Conservation (phyloP, 2,329 filamentous ascomycete species). For the Balansia obtecta region DNA sequence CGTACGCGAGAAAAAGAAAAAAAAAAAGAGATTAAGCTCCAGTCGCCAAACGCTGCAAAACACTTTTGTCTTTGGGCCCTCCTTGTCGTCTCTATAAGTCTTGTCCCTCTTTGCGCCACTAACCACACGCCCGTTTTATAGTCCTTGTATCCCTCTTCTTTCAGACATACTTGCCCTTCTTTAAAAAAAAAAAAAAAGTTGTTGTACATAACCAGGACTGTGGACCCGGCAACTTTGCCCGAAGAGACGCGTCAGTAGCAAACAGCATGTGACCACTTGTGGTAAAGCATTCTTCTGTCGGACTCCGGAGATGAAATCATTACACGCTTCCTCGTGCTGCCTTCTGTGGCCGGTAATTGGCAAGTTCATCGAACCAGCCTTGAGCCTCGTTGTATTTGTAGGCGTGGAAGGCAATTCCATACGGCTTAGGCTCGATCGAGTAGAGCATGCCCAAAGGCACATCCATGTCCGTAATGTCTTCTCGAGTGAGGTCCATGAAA, state of each 20-base stretch:
- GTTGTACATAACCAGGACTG: conserved; percentile 4
- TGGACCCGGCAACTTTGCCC: not conserved
- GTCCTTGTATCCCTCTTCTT: not conserved
- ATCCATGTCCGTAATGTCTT: conserved; percentile 89
- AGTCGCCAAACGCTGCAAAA: not conserved
- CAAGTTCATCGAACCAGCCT: conserved; percentile 74
- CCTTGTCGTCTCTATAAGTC: not conserved
- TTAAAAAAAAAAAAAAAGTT: not conserved
- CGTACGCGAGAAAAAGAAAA: not conserved
- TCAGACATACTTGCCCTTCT: not conserved
- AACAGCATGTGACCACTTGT: too few relatives aligned
- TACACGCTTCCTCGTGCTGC: conserved; percentile 17
- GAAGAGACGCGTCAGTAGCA: not conserved
- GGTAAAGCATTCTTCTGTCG: not conserved
- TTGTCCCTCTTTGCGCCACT: conserved; percentile 1
- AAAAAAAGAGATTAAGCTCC: not conserved
- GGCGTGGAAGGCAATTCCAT: conserved; percentile 92
- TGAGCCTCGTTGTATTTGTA: conserved; percentile 74
- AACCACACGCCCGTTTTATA: not conserved
- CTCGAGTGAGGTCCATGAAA: conserved; percentile 82
- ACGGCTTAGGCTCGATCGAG: conserved; percentile 92
- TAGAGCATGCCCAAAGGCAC: conserved; percentile 90
- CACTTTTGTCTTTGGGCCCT: not conserved
- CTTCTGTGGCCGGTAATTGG: conserved; percentile 66
- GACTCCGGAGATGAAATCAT: not conserved